Conservation (phyloP, 371 early-diverging fungal genomes). For the Smittium culicis region DNA sequence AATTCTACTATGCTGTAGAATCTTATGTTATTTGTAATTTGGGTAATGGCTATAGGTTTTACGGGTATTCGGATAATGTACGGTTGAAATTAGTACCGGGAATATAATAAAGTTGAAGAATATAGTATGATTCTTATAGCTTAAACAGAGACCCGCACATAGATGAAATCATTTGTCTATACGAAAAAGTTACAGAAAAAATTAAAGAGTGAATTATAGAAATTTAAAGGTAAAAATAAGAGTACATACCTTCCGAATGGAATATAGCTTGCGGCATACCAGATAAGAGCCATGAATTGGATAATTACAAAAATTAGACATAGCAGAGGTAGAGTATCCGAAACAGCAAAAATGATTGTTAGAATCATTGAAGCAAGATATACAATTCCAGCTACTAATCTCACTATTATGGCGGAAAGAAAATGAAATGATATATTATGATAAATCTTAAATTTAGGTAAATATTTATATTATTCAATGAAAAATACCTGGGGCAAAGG, state of each 20-base stretch:
- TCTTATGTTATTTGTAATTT: too few relatives aligned
- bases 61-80: too few relatives aligned
- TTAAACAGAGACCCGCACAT: constrained; percentile 1
- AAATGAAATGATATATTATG: background rate
- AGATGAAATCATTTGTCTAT: background rate
- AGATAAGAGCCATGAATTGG: constrained; percentile 73
- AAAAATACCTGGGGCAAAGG: constrained; percentile 52
- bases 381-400: constrained; percentile 48
- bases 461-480: too few relatives aligned
- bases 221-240: background rate
- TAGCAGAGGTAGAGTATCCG: constrained; percentile 36
- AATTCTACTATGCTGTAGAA: too few relatives aligned
- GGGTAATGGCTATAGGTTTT: too few relatives aligned
- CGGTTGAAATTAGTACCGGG: too few relatives aligned
- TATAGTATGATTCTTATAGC: too few relatives aligned
- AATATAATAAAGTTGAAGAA: too few relatives aligned
- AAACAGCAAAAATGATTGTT: constrained; percentile 49
- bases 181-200: background rate
- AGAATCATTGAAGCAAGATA: constrained; percentile 39
- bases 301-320: constrained; percentile 58
- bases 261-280: constrained; percentile 61
- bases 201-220: background rate
- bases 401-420: constrained; percentile 26
- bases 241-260: constrained; percentile 41
- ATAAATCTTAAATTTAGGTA: too few relatives aligned